phyloP scores from a whole-genome alignment of 345 rosid species.

The Leavenworthia alabamica region DNA sequence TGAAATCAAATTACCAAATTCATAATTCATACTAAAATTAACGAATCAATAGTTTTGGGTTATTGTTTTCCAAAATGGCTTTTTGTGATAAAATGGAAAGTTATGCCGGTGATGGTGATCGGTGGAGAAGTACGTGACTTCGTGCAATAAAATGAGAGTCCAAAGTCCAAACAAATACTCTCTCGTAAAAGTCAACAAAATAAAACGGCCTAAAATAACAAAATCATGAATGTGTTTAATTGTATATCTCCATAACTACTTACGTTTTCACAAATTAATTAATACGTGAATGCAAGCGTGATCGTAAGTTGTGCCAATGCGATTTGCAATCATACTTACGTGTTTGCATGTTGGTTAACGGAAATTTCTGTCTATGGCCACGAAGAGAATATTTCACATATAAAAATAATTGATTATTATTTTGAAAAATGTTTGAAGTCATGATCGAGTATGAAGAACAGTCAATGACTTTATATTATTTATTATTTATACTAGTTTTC shows the following conservation, averaged over 20 bases:
- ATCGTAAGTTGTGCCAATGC: background rate
- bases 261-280: background rate
- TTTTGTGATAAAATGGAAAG: constrained; percentile 3
- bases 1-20: background rate
- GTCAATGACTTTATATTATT: no score
- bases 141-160: background rate
- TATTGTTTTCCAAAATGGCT: background rate
- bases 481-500: no score
- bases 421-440: no score
- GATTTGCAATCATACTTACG: background rate
- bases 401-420: background rate
- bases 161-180: background rate
- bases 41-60: background rate
- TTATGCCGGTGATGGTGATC: constrained; percentile 16
- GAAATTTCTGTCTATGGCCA: no score
- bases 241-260: background rate
- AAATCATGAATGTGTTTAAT: background rate
- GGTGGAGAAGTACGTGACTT: constrained; percentile 11
- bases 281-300: background rate
- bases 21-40: no score
- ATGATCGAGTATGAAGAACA: no score
- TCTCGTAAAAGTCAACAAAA: constrained; percentile 11
- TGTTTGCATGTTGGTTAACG: background rate
- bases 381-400: background rate
- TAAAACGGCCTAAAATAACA: background rate